A percentile compares a stretch with the other conserved stretches of the same genome.
phyloP scores from a whole-genome alignment of 2,329 filamentous ascomycete genomes.

The Fusarium tricinctum region DNA sequence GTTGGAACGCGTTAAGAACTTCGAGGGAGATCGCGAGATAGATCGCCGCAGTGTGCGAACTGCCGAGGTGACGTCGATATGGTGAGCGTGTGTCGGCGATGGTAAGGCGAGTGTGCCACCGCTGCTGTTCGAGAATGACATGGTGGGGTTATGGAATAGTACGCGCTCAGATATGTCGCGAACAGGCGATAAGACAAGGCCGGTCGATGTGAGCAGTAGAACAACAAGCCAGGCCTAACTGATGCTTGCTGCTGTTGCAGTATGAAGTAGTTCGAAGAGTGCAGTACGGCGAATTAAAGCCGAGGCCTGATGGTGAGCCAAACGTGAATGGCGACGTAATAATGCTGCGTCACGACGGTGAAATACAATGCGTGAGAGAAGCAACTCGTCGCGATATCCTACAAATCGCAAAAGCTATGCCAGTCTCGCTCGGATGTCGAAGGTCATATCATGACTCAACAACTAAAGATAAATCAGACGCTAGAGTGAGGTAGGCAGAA shows the following conservation, averaged over 20 bases:
- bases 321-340: constrained; percentile 24
- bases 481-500: constrained; percentile 40
- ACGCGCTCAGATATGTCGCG: constrained; percentile 43
- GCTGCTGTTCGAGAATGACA: constrained; percentile 71
- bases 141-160: constrained; percentile 56
- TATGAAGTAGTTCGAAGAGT: constrained; percentile 24
- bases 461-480: constrained; percentile 29
- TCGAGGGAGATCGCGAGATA: constrained; percentile 93
- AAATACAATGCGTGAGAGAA: constrained; percentile 34
- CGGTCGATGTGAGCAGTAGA: constrained; percentile 42
- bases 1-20: constrained; percentile 73
- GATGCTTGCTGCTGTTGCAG: constrained; percentile 21
- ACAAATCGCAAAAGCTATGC: constrained; percentile 48
- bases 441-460: constrained; percentile 52
- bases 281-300: constrained; percentile 22
- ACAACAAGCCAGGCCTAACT: constrained; percentile 23
- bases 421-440: constrained; percentile 47
- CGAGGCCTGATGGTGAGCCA: constrained; percentile 22
- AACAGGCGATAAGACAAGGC: constrained; percentile 49
- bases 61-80: constrained; percentile 84
- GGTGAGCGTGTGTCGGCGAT: constrained; percentile 85
- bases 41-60: constrained; percentile 89
- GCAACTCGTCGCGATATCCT: constrained; percentile 41
- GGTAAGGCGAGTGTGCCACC: constrained; percentile 88
- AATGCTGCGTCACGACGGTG: constrained; percentile 25